These are phyloP conservation scores for Epichloe hybrida DNA, from an alignment of 2,329 filamentous ascomycete species.

Conservation along the genomic window DNA sequence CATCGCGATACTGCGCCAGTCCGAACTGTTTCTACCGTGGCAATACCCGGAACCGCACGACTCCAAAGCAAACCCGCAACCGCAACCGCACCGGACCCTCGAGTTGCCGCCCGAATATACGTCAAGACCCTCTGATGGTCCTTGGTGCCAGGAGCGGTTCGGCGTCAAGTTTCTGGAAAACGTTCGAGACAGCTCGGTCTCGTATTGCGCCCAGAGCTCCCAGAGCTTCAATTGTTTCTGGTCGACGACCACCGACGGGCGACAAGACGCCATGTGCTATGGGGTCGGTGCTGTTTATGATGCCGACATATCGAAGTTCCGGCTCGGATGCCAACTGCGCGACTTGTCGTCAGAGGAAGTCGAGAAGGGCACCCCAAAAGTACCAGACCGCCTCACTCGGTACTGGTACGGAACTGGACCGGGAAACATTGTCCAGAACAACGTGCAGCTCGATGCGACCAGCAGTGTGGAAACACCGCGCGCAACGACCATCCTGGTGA, in stretches of 20 bases:
- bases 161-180: too few relatives aligned
- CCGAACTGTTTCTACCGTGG: not conserved
- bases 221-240: slow-evolving; percentile 11
- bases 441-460: slow-evolving; percentile 6
- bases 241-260: not conserved
- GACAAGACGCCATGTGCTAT: slow-evolving; percentile 4
- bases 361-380: not conserved
- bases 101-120: too few relatives aligned
- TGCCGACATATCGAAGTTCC: not conserved
- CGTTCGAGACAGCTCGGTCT: slow-evolving; percentile 1
- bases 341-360: not conserved
- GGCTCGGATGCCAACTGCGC: not conserved
- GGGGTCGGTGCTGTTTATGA: slow-evolving; percentile 3
- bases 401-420: slow-evolving; percentile 22
- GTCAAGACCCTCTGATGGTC: too few relatives aligned
- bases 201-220: slow-evolving; percentile 12
- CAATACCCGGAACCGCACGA: not conserved
- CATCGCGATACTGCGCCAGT: not conserved
- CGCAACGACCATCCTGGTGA: slow-evolving; percentile 14
- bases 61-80: not conserved
- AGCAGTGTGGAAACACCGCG: not conserved
- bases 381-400: slow-evolving; percentile 5
- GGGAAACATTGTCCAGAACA: slow-evolving; percentile 10
- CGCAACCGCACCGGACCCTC: too few relatives aligned
- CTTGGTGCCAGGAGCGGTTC: too few relatives aligned